phyloP scores from a whole-genome alignment of 108 stramenopile genomes.

The Nannochloropsis gaditana region DNA sequence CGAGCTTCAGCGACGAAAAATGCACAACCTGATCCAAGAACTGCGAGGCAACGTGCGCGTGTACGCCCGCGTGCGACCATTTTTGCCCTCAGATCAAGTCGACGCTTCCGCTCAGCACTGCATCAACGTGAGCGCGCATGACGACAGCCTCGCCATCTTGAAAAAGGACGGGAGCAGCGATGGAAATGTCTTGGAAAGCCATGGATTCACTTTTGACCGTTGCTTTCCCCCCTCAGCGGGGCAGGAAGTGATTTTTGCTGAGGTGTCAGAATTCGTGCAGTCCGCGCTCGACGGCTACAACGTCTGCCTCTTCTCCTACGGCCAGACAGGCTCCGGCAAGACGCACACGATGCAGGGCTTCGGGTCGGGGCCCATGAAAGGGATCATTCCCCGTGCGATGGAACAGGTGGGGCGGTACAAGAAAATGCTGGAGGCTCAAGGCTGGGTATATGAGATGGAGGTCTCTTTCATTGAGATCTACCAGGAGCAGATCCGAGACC shows the following conservation, averaged over 20 bases:
- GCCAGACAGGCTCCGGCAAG: conserved; percentile 81
- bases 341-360: conserved; percentile 92
- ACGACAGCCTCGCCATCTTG: not conserved
- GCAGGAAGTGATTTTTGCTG: conserved; percentile 82
- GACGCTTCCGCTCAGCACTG: conserved; percentile 43
- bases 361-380: conserved; percentile 73
- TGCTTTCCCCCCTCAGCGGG: conserved; percentile 67
- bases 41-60: conserved; percentile 91
- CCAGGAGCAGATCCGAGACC: conserved; percentile 92
- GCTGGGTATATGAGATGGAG: conserved; percentile 84
- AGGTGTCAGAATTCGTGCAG: conserved; percentile 94
- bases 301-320: conserved; percentile 89
- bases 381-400: conserved; percentile 89
- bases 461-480: conserved; percentile 98
- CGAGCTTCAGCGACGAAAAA: conserved; percentile 64
- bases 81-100: conserved; percentile 66
- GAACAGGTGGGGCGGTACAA: conserved; percentile 70
- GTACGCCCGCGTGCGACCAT: conserved; percentile 83
- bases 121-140: conserved; percentile 51
- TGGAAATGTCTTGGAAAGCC: conserved; percentile 52
- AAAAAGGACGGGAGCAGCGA: conserved; percentile 26
- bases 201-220: conserved; percentile 75
- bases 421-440: conserved; percentile 66
- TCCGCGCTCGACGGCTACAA: conserved; percentile 91
- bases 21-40: conserved; percentile 91